Evolutionary conservation across 164 flowering plant genomes (phyloP).

Genomic region (Kingdonia uniflora): DNA sequence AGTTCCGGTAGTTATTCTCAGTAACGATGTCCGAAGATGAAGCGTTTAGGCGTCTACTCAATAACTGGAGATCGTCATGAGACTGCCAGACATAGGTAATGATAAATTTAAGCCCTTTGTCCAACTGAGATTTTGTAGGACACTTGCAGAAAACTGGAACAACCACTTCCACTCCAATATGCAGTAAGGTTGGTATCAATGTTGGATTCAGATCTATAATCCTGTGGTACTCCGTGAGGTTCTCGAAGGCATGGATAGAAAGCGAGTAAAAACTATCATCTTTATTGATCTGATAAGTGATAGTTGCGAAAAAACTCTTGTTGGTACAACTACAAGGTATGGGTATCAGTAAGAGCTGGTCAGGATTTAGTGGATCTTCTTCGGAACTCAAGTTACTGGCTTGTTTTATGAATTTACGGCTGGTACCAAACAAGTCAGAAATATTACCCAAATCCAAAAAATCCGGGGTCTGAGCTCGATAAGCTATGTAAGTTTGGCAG

Average conservation of each 20-base stretch:
- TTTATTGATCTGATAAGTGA: constrained; percentile 36
- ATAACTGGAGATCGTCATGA: constrained; percentile 16
- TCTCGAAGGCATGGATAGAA: constrained; percentile 31
- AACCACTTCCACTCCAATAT: constrained; percentile 29
- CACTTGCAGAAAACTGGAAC: constrained; percentile 62
- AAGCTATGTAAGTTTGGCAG: constrained; percentile 41
- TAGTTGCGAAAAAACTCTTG: constrained; percentile 33
- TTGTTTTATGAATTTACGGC: constrained; percentile 23
- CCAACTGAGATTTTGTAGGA: constrained; percentile 22
- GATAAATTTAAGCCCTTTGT: constrained; percentile 23
- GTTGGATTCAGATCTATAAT: constrained; percentile 45
- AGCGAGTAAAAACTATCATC: constrained; percentile 45
- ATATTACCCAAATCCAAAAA: constrained; percentile 11
- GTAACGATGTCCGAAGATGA: constrained; percentile 12
- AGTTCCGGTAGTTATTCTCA: constrained; percentile 22
- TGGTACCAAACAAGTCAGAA: constrained; percentile 43
- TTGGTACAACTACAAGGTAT: constrained; percentile 44
- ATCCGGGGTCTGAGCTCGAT: constrained; percentile 37
- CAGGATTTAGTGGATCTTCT: constrained; percentile 23
- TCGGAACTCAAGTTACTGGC: constrained; percentile 39
- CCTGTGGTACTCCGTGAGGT: constrained; percentile 36
- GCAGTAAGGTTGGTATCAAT: constrained; percentile 24
- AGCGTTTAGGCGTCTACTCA: constrained; percentile 21
- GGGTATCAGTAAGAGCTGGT: constrained; percentile 50
- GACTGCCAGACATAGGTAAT: constrained; percentile 51